phyloP scores from a whole-genome alignment of 495 filamentous ascomycete genomes.

The Penicillium ochrochloron region DNA sequence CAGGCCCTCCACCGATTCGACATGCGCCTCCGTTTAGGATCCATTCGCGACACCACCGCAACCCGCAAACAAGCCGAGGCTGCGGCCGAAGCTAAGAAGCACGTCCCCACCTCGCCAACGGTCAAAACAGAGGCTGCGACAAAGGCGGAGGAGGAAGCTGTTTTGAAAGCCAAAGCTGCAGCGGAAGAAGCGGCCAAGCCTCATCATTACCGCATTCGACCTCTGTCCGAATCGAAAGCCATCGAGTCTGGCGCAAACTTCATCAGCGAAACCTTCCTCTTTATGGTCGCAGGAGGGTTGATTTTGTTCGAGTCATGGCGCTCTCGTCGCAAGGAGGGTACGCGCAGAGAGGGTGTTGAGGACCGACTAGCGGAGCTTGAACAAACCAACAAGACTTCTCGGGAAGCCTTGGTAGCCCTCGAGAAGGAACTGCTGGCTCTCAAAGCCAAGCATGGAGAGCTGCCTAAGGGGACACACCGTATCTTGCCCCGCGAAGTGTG shows the following conservation, averaged over 20 bases:
- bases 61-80: slow-evolving; percentile 56
- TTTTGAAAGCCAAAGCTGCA: slow-evolving; percentile 54
- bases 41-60: slow-evolving; percentile 76
- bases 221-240: slow-evolving; percentile 88
- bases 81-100: slow-evolving; percentile 54
- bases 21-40: slow-evolving; percentile 86
- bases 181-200: slow-evolving; percentile 52
- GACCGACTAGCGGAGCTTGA: slow-evolving; percentile 69
- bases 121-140: slow-evolving; percentile 79
- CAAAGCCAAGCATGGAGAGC: slow-evolving; percentile 48
- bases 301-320: slow-evolving; percentile 83
- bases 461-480: slow-evolving; percentile 32
- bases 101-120: slow-evolving; percentile 74
- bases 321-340: slow-evolving; percentile 76
- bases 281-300: slow-evolving; percentile 75
- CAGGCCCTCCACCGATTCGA: slow-evolving; percentile 89
- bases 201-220: slow-evolving; percentile 62
- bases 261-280: slow-evolving; percentile 87
- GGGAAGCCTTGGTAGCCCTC: slow-evolving; percentile 63
- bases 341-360: slow-evolving; percentile 73
- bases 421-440: slow-evolving; percentile 70
- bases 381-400: slow-evolving; percentile 61
- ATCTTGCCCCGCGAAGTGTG: slow-evolving; percentile 54
- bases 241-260: slow-evolving; percentile 97
- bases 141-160: slow-evolving; percentile 62